Conservation (phyloP, 2,329 filamentous ascomycete genomes). For the Paraconiothyrium sp. region DNA sequence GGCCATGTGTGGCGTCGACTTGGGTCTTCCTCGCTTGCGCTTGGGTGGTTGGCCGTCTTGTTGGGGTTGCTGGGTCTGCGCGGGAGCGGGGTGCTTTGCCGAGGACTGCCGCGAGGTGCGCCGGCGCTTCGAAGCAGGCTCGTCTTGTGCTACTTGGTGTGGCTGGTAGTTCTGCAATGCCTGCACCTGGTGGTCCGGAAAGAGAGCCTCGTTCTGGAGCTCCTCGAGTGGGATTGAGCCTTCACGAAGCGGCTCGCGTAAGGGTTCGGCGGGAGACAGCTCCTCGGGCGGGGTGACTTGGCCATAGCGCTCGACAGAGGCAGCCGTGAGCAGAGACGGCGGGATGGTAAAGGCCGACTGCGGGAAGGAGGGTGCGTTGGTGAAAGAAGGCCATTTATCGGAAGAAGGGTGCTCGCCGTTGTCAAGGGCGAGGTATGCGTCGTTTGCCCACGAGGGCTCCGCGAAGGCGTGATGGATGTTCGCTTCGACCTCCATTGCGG, state of each 20-base stretch:
- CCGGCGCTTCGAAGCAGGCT: conserved; percentile 36
- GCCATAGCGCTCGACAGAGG: conserved; percentile 43
- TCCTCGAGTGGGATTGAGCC: conserved; percentile 41
- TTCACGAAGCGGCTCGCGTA: conserved; percentile 23
- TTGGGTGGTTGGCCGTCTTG: conserved; percentile 39
- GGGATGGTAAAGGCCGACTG: conserved; percentile 37
- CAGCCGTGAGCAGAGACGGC: conserved; percentile 38
- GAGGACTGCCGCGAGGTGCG: conserved; percentile 32
- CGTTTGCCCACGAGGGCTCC: conserved; percentile 38
- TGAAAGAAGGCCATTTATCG: conserved; percentile 37
- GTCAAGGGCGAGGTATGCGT: conserved; percentile 39
- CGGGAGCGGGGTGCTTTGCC: background rate
- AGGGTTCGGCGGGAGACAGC: conserved; percentile 36
- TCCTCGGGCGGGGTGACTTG: conserved; percentile 51
- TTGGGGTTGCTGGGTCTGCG: conserved; percentile 23
- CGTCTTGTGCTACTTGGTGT: conserved; percentile 20
- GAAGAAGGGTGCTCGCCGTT: conserved; percentile 22
- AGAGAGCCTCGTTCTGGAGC: conserved; percentile 39
- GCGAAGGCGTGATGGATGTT: conserved; percentile 21
- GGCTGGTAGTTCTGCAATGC: conserved; percentile 17
- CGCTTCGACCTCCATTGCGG: conserved; percentile 34
- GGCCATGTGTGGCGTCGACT: conserved; percentile 44
- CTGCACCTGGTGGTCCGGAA: conserved; percentile 27
- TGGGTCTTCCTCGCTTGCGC: conserved; percentile 49
- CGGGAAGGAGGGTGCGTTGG: conserved; percentile 19